Conservation (phyloP, 108 stramenopile species). For the Nannochloropsis salina region DNA sequence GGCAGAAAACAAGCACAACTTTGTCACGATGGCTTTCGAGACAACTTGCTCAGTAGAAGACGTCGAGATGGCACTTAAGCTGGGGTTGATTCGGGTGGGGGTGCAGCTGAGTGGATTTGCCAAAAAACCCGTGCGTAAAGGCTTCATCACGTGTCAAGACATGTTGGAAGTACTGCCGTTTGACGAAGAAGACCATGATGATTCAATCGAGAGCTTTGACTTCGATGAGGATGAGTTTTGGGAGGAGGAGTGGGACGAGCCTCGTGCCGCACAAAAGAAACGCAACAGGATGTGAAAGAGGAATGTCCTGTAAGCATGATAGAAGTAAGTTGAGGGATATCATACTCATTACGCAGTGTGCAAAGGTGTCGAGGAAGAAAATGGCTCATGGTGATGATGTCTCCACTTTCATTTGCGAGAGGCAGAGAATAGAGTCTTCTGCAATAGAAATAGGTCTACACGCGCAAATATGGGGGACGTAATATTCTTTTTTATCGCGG, state of each 20-base stretch:
- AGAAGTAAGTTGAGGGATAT: not conserved
- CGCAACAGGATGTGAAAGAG: not conserved
- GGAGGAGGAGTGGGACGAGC: not conserved
- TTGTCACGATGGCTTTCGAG: not conserved
- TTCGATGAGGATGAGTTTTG: conserved; percentile 16
- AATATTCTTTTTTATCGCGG: too few relatives aligned
- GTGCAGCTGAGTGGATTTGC: not conserved
- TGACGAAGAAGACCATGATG: conserved; percentile 17
- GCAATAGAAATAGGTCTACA: too few relatives aligned
- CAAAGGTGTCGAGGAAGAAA: too few relatives aligned
- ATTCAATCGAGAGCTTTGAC: conserved; percentile 1
- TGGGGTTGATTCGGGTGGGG: not conserved
- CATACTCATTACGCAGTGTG: too few relatives aligned
- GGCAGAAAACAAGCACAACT: not conserved
- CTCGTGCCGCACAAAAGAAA: not conserved
- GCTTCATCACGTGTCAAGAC: not conserved
- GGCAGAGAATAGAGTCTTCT: too few relatives aligned
- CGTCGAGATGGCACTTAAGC: not conserved
- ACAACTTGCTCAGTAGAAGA: not conserved
- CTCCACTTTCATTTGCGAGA: too few relatives aligned
- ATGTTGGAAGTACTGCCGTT: conserved; percentile 1
- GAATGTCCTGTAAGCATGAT: not conserved
- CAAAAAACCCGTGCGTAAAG: conserved; percentile 1
- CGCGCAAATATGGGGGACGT: too few relatives aligned
- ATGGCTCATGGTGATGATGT: too few relatives aligned